Base-by-base conservation (phyloP, 371 early-diverging fungal species). In the Mortierella sp. region DNA sequence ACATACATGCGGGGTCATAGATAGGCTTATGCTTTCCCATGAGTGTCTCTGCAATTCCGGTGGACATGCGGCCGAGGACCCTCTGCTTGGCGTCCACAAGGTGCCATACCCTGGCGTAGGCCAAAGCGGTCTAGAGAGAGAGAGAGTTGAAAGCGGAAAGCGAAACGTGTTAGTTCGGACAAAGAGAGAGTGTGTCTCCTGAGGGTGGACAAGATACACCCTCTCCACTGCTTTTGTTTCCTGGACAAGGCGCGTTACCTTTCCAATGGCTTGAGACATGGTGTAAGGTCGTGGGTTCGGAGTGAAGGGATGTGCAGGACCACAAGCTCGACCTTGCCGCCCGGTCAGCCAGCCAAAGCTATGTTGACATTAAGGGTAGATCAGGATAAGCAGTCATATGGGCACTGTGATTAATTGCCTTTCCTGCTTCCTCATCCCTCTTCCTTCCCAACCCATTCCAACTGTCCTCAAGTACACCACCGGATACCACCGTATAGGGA, bases 1-100 rank as follows among this genome's bases (percentile, higher is more conserved):
- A 38, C 51, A 74, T 87, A 96, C 95, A 85, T 43, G 96, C 94
- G 43, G 96, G 96, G 78, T 96, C 89, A 72, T 88, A 96, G 54
- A 94, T 94, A 26, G 98, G 98, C 87, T 98, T 98, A 82, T 98
- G 95, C 81, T 98, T 97, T 51, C 99, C 99, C 88, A 96, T 91
- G 52, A 98, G 90, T 8, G 96, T 94, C n/a, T 93, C 91, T 57
- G 95, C 93, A 58, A 98, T 92, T 43, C 90, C 84, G 39, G 93
- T 89, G 13, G 96, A 91, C 79, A 98, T 85, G 51, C 92, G 89
- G 19, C 98, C 98, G 41, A 98, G 87, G 19, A 93, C 85, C 80
- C 95, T 89, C 58, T 93, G 94, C 63, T 90, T 89, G 18, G 96
- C 96, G 82, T 98, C 97, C 49, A 97, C 96, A 38, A 95, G 82